phyloP scores from a whole-genome alignment of 2,329 filamentous ascomycete genomes.

The Daldinia sp. region DNA sequence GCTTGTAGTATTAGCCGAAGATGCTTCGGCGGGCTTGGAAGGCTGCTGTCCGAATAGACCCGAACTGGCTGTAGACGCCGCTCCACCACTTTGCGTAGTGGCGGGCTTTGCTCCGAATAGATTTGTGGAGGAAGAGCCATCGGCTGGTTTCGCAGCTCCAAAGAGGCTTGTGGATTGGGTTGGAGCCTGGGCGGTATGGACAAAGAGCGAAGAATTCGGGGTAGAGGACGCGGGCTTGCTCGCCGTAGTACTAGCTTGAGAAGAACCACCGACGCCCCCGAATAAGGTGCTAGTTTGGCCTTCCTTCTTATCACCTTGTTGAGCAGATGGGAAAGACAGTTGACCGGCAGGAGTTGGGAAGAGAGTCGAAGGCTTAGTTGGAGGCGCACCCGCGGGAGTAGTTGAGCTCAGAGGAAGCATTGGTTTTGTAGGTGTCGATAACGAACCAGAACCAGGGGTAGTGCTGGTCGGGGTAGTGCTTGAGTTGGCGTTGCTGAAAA shows the following conservation, averaged over 20 bases:
- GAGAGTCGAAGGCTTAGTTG: slow-evolving; percentile 48
- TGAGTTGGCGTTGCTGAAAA: slow-evolving; percentile 38
- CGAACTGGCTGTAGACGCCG: slow-evolving; percentile 21
- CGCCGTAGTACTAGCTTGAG: slow-evolving; percentile 41
- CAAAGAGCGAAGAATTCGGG: slow-evolving; percentile 37
- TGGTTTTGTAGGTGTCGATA: slow-evolving; percentile 58
- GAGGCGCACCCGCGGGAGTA: slow-evolving; percentile 64
- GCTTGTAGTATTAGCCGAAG: slow-evolving; percentile 34
- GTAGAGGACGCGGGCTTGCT: slow-evolving; percentile 44
- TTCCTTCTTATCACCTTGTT: slow-evolving; percentile 47
- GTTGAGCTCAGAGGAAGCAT: slow-evolving; percentile 59
- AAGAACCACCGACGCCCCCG: slow-evolving; percentile 20
- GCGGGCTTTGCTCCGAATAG: slow-evolving; percentile 41
- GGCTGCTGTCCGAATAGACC: slow-evolving; percentile 37
- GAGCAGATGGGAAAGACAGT: slow-evolving; percentile 52
- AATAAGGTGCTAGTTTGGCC: slow-evolving; percentile 36
- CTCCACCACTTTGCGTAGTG: slow-evolving; percentile 19
- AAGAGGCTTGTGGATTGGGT: slow-evolving; percentile 37
- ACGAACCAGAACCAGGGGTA: slow-evolving; percentile 35
- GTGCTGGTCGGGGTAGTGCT: slow-evolving; percentile 35
- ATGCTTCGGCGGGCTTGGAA: slow-evolving; percentile 39
- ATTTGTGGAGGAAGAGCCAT: slow-evolving; percentile 32
- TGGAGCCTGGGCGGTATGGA: slow-evolving; percentile 28
- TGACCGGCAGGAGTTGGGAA: slow-evolving; percentile 41
- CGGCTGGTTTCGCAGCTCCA: slow-evolving; percentile 40